Evolutionary conservation across 495 filamentous ascomycete species (phyloP), one percentile per base, ranked within the genome.

Genomic region (Corynascus novoguineensis): DNA sequence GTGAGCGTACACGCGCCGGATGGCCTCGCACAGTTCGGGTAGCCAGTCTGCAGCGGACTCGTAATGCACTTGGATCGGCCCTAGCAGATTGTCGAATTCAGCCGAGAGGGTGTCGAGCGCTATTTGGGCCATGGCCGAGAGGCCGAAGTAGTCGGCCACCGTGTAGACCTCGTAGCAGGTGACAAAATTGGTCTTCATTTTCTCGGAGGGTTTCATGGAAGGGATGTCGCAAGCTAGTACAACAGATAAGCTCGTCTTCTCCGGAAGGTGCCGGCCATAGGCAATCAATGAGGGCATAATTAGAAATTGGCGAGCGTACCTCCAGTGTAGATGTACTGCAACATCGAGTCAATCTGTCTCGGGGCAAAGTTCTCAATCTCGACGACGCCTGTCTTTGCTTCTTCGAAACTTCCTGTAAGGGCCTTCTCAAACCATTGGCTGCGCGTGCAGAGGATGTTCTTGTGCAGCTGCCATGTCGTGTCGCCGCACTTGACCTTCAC

Each of bases 301-400:
- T n/a, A n/a, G n/a, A n/a, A n/a, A n/a, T n/a, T n/a, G n/a, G n/a
- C n/a, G n/a, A n/a, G 41, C 60, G 9, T 52, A 62, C 63, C 45
- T 3, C 67, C 67, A 1, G 60, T 64, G 46, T 70, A 68, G 42
- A 70, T 60, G 49, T 68, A 70, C 1, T 54, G 56, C 24, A 70
- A 34, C 5, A 68, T 14, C 41, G 56, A 62, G 5, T 60, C 57
- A 40, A 70, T 41, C 17, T n/a, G 48, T 38, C 11, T 62, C 60
- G 22, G 65, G 59, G 6, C 57, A 21, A 66, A 62, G 31, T 60
- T 50, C 7, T 58, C 5, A 22, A 70, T 64, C 15, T 53, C 56
- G 22, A 68, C 56, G 14, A 53, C 7, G 38, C 60, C 49, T 14
- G 58, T 59, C n/a, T 54, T 49, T 5, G 63, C 51, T 35, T 68